These are phyloP conservation scores for Populus davidiana DNA, from an alignment of 345 rosid genomes.

Conservation along the genomic window DNA sequence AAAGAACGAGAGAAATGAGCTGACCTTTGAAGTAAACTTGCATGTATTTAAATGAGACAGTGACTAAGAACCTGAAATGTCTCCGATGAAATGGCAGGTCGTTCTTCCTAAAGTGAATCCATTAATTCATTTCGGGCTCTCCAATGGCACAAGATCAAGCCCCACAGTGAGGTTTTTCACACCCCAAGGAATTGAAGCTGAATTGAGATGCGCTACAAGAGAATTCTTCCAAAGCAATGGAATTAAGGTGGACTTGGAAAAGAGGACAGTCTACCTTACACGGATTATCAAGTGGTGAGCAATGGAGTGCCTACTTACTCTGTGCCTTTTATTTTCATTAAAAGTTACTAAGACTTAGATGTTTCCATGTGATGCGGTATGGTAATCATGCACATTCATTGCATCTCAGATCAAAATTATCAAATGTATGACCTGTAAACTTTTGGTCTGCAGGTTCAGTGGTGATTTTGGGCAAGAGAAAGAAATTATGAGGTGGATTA, in stretches of 20 bases:
- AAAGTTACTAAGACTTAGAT: not conserved
- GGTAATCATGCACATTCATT: not conserved
- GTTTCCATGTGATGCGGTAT: not conserved
- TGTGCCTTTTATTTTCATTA: not conserved
- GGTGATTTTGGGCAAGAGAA: conserved; percentile 70
- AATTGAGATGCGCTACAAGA: conserved; percentile 61
- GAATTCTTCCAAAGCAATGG: conserved; percentile 68
- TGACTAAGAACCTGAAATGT: not conserved
- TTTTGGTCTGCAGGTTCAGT: conserved; percentile 48
- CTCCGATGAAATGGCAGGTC: conserved; percentile 36
- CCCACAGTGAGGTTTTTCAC: conserved; percentile 78
- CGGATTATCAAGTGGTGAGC: conserved; percentile 75
- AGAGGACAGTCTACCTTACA: conserved; percentile 58
- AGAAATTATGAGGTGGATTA: conserved; percentile 64
- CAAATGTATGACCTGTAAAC: not conserved
- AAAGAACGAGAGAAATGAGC: not conserved
- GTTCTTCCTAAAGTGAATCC: conserved; percentile 58
- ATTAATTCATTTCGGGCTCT: conserved; percentile 75
- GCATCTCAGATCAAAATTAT: not conserved
- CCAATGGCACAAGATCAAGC: conserved; percentile 79
- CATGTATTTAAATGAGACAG: not conserved
- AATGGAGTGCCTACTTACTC: not conserved
- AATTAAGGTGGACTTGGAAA: conserved; percentile 56
- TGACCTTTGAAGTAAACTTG: not conserved
- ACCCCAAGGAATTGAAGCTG: conserved; percentile 58